A percentile compares a stretch with the other conserved stretches of the same genome.
These are phyloP conservation scores for Diplocarpon mali DNA, from an alignment of 2,329 filamentous ascomycete genomes.

Conservation along the genomic window DNA sequence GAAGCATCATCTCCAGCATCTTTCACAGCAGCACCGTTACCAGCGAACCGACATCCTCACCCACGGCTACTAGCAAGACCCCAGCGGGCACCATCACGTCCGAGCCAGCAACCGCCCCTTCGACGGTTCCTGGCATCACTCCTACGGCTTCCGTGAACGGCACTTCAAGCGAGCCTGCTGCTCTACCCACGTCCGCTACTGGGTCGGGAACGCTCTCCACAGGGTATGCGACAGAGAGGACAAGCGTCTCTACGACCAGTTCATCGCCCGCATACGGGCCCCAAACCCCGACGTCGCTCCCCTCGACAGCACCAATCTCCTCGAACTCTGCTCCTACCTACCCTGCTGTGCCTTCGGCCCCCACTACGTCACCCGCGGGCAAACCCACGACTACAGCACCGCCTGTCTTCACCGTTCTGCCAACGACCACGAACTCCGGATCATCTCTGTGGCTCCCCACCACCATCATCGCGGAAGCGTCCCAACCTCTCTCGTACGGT, in stretches of 20 bases:
- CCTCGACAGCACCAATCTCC: too few relatives aligned
- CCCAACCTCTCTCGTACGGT: slow-evolving; percentile 11
- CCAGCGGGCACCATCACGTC: not conserved
- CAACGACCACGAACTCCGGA: slow-evolving; percentile 20
- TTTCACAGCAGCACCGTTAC: not conserved
- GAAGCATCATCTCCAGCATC: slow-evolving; percentile 10
- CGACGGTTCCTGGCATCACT: not conserved
- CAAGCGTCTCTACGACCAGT: too few relatives aligned
- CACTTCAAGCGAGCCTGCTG: not conserved
- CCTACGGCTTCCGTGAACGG: not conserved
- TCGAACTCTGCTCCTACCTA: slow-evolving; percentile 1
- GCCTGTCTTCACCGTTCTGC: slow-evolving; percentile 11
- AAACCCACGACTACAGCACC: slow-evolving; percentile 9
- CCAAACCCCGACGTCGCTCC: too few relatives aligned
- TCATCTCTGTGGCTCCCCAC: slow-evolving; percentile 21
- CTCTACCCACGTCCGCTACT: not conserved
- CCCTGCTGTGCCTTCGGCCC: not conserved
- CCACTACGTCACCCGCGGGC: slow-evolving; percentile 3
- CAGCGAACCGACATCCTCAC: too few relatives aligned
- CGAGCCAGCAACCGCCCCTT: not conserved
- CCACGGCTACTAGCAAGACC: too few relatives aligned
- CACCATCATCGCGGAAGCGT: slow-evolving; percentile 20
- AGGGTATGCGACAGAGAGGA: too few relatives aligned
- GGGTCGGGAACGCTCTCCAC: too few relatives aligned
- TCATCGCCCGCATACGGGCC: too few relatives aligned